phyloP scores from a whole-genome alignment of 2,329 filamentous ascomycete genomes.

The Calonectria pseudoturangicola region DNA sequence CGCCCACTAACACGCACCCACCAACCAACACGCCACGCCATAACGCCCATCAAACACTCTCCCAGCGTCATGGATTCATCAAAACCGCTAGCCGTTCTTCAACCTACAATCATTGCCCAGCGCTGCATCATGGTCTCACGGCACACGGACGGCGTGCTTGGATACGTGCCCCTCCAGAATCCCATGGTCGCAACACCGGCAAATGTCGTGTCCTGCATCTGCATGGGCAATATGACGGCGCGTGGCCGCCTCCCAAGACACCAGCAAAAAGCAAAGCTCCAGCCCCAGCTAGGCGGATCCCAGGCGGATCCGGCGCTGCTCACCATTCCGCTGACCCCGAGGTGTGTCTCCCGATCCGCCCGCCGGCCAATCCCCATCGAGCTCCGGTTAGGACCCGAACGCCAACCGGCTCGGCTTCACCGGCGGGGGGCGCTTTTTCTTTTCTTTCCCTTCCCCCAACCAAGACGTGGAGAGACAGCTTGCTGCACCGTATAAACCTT shows the following conservation, averaged over 20 bases:
- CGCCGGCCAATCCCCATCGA: conserved; percentile 20
- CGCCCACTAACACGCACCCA: conserved; percentile 15
- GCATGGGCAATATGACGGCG: conserved; percentile 5
- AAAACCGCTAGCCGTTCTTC: background rate
- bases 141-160: conserved; percentile 3
- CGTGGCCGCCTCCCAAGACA: conserved; percentile 12
- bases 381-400: conserved; percentile 3
- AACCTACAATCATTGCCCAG: conserved; percentile 18
- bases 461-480: conserved; percentile 20
- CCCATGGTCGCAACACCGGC: conserved; percentile 7
- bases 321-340: conserved; percentile 13
- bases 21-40: background rate
- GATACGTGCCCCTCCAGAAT: background rate
- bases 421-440: background rate
- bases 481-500: conserved; percentile 25
- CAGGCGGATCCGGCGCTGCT: conserved; percentile 36
- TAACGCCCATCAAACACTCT: background rate
- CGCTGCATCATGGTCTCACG: conserved; percentile 12
- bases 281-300: conserved; percentile 29
- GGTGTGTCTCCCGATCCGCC: conserved; percentile 13
- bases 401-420: conserved; percentile 19
- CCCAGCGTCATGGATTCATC: conserved; percentile 1
- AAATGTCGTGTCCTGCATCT: conserved; percentile 20
- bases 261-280: background rate
- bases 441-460: background rate